Evolutionary conservation across 1,284 basidiomycete genomes (phyloP).

Genomic region (Porogramme epimiltina): DNA sequence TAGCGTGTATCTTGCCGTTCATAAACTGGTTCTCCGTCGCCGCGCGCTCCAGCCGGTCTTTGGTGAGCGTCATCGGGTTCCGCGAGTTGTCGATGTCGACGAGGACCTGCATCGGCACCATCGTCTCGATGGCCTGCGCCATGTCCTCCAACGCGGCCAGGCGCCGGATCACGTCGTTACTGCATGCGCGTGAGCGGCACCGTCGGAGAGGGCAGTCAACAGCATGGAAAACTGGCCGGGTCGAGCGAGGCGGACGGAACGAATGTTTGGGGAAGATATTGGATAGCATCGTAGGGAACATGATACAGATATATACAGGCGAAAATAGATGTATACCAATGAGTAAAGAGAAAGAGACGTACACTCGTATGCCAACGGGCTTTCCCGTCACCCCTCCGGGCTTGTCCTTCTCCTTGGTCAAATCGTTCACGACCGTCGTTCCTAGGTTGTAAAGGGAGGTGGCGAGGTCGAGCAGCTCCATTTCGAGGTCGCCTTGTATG

Average conservation of each 20-base stretch:
- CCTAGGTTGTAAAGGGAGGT: conserved; percentile 77
- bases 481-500: conserved; percentile 69
- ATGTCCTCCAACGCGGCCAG: conserved; percentile 65
- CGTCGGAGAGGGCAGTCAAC: not conserved
- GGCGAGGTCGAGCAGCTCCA: conserved; percentile 73
- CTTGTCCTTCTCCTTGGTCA: conserved; percentile 74
- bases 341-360: conserved; percentile 27
- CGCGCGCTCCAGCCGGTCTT: conserved; percentile 74
- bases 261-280: too few species aligned
- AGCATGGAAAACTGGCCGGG: too few species aligned
- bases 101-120: conserved; percentile 73
- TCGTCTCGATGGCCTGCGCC: conserved; percentile 57
- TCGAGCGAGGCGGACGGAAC: not conserved
- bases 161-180: conserved; percentile 72
- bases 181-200: conserved; percentile 27
- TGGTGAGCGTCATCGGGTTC: conserved; percentile 79
- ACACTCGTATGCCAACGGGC: conserved; percentile 71
- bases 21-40: conserved; percentile 88
- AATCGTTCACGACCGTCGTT: conserved; percentile 76
- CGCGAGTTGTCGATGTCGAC: conserved; percentile 75
- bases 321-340: too few species aligned
- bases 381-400: conserved; percentile 57
- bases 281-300: too few species aligned
- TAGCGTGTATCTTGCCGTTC: conserved; percentile 82
- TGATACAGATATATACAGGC: too few species aligned